Conservation (phyloP, 1,139 yeast species). For the Candida buenavistaensis region DNA sequence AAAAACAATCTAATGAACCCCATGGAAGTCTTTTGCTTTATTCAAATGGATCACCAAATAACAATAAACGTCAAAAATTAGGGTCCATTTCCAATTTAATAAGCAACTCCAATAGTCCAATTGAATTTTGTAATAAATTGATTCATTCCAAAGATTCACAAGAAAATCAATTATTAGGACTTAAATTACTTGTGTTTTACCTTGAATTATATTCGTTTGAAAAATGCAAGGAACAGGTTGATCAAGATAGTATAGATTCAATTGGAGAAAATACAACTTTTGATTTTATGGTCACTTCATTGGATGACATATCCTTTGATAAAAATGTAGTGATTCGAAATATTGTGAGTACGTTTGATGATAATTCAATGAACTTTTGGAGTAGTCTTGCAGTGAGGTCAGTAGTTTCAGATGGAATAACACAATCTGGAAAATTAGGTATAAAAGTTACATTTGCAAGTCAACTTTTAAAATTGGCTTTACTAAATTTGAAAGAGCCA, state of each 20-base stretch:
- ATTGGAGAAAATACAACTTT: conserved; percentile 12
- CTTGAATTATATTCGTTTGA: conserved; percentile 15
- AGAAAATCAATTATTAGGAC: conserved; percentile 24
- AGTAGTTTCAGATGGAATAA: conserved; percentile 15
- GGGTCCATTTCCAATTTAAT: conserved; percentile 21
- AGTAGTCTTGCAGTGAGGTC: conserved; percentile 32
- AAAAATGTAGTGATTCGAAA: conserved; percentile 16
- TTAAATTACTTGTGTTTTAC: conserved; percentile 30
- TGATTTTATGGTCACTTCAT: conserved; percentile 11
- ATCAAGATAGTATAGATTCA: conserved; percentile 5
- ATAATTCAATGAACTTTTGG: conserved; percentile 31
- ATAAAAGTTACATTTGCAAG: conserved; percentile 4
- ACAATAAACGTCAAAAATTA: conserved; percentile 21
- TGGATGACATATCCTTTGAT: conserved; percentile 9
- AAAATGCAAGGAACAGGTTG: background rate
- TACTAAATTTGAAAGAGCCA: conserved; percentile 45
- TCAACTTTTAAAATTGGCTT: conserved; percentile 37
- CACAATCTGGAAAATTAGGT: background rate
- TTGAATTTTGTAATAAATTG: conserved; percentile 23
- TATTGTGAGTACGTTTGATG: conserved; percentile 25
- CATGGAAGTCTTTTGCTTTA: conserved; percentile 5
- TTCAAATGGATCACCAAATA: conserved; percentile 3
- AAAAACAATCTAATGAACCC: conserved; percentile 6
- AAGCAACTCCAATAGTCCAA: conserved; percentile 14
- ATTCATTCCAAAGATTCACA: conserved; percentile 17